Base-by-base conservation (phyloP, 2,329 filamentous ascomycete species). In the Penicillium occitanis region DNA sequence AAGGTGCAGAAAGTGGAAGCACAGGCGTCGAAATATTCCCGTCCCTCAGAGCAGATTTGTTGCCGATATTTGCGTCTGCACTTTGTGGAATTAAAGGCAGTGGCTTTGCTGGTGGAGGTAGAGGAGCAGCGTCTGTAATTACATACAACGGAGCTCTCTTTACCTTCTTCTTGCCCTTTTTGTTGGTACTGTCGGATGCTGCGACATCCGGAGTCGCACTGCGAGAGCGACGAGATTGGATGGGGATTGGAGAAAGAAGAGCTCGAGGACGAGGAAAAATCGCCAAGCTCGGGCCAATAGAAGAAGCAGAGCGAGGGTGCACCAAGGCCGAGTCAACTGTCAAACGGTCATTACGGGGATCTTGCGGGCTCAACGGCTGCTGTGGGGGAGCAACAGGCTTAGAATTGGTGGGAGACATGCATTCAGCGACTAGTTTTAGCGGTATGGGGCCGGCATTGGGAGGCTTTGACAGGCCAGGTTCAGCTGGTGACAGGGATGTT, bases 71-170 rank as follows among this genome's bases (percentile, higher is more conserved):
- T 25, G 35, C 37, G 48, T 33, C 44, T 28, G 60, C 60, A 53
- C 65, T 59, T 37, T 72, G 68, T 10, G 77, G 77, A 8, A 78
- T 64, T 4, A 73, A 74, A 60, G 77, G 77, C 4, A 79, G 64
- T 35, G 77, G 75, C 37, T 69, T 72, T 30, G 70, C 74, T 13
- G 77, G 77, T 37, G 76, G 75, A 17, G 77, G 77, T 30, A 64
- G 57, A 22, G 76, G 71, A 68, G 77, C 74, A 44, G 77, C 75
- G 14, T 74, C 69, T 42, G 77, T 69, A 17, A 78, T 70, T 25
- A 64, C 64, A 57, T 66, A 66, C 62, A 64, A 57, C 28, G 63
- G 67, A 60, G 65, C 33, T 60, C 46, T 44, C 37, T 61, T 67
- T 13, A 22, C 28, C 19, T 65, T 65, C 22, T 63, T 65, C 55